These are phyloP conservation scores for Didymosphaeria variabile DNA, from an alignment of 2,329 filamentous ascomycete genomes.

Conservation along the genomic window DNA sequence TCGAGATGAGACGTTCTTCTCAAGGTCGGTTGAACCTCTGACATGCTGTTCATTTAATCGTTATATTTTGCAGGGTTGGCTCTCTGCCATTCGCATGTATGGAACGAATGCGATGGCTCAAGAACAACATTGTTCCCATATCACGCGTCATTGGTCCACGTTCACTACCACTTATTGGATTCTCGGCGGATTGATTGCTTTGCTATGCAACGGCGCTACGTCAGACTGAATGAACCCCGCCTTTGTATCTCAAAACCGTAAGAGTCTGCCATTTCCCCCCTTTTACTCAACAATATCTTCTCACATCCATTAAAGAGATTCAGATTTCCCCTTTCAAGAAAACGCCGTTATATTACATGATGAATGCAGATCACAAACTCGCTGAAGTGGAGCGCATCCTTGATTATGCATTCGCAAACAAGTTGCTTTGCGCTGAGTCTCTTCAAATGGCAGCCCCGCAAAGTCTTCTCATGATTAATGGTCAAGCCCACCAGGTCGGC, in stretches of 20 bases:
- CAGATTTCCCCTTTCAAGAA: not conserved
- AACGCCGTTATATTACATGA: not conserved
- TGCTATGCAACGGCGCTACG: not conserved
- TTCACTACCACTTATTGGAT: not conserved
- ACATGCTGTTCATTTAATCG: too few relatives aligned
- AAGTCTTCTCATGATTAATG: not conserved
- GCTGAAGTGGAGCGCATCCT: slow-evolving; percentile 19
- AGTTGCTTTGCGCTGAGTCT: slow-evolving; percentile 22
- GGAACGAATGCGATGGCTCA: too few relatives aligned
- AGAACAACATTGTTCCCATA: too few relatives aligned
- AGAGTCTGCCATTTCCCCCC: not conserved
- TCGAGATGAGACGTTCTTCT: too few relatives aligned
- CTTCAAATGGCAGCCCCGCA: slow-evolving; percentile 23
- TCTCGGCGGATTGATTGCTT: not conserved
- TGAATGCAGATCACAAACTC: slow-evolving; percentile 10
- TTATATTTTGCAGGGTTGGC: too few relatives aligned
- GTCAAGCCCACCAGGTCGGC: not conserved
- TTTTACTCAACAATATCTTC: not conserved
- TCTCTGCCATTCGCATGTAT: too few relatives aligned
- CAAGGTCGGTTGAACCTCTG: too few relatives aligned
- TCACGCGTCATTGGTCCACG: not conserved
- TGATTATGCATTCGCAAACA: slow-evolving; percentile 21
- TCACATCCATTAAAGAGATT: not conserved
- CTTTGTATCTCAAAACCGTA: not conserved
- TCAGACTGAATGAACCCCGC: slow-evolving; percentile 5